These are phyloP conservation scores for Lachnellula cervina DNA, from an alignment of 2,329 filamentous ascomycete genomes.

Conservation along the genomic window DNA sequence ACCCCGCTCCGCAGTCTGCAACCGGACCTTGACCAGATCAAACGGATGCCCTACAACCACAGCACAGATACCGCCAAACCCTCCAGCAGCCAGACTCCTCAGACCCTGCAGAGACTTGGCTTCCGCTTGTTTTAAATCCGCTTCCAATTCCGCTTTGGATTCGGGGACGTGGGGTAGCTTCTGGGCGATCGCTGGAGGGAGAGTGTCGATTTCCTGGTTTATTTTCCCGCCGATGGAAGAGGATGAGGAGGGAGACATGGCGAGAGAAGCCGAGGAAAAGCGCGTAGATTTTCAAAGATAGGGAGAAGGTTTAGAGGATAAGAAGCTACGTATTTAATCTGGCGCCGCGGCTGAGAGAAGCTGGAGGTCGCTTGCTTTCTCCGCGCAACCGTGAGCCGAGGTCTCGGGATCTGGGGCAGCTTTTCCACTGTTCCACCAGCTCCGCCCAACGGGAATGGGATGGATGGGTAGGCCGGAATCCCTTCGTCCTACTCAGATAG, in stretches of 20 bases:
- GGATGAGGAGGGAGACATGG: constrained; percentile 22
- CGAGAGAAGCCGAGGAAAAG: constrained; percentile 4
- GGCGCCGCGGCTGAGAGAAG: not conserved
- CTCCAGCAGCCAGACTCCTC: constrained; percentile 81
- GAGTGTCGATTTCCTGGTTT: constrained; percentile 26
- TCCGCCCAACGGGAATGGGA: no score
- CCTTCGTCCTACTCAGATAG: no score
- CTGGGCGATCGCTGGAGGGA: constrained; percentile 23
- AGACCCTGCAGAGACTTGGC: constrained; percentile 51
- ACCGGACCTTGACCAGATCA: constrained; percentile 92
- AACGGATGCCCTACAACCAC: constrained; percentile 95
- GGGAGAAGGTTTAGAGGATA: not conserved
- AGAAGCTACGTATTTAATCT: not conserved
- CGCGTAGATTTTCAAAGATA: not conserved
- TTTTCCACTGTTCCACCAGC: not conserved
- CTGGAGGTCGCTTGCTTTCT: not conserved
- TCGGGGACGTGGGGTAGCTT: constrained; percentile 32
- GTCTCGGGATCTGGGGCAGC: not conserved
- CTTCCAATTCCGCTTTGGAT: constrained; percentile 30
- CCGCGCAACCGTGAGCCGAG: not conserved
- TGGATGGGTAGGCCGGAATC: no score
- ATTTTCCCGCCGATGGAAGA: constrained; percentile 23
- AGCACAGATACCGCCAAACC: constrained; percentile 89
- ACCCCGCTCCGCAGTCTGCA: constrained; percentile 93
- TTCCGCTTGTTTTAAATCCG: constrained; percentile 25